Conservation (phyloP, 345 rosid genomes). For the Gossypioides kirkii region DNA sequence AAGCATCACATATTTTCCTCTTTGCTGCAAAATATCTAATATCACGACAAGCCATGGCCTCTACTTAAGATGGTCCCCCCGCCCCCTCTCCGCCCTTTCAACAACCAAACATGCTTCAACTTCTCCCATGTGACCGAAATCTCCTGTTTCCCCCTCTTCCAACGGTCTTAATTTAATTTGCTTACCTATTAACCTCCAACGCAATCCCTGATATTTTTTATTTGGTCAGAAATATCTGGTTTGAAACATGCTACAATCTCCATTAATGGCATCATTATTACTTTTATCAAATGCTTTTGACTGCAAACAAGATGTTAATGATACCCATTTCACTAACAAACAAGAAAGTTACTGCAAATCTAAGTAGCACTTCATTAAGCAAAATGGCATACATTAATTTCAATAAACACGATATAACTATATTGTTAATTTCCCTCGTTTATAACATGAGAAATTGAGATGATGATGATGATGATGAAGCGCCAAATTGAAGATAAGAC, state of each 20-base stretch:
- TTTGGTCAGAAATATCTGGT: not conserved
- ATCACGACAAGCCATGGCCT: not conserved
- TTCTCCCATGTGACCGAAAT: slow-evolving; percentile 4
- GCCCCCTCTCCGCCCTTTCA: not conserved
- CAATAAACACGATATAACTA: too few relatives aligned
- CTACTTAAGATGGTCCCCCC: not conserved
- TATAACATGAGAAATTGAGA: not conserved
- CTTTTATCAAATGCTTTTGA: not conserved
- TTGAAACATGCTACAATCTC: not conserved
- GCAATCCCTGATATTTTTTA: too few relatives aligned
- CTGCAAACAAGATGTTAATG: too few relatives aligned
- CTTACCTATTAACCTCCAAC: too few relatives aligned
- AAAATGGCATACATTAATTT: too few relatives aligned
- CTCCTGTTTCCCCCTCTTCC: not conserved
- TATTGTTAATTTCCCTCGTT: not conserved
- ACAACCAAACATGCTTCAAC: not conserved
- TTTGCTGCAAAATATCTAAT: not conserved
- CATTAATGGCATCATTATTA: not conserved
- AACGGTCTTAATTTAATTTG: too few relatives aligned
- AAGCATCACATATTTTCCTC: not conserved
- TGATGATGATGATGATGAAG: not conserved
- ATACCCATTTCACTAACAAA: too few relatives aligned
- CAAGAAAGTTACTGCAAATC: too few relatives aligned
- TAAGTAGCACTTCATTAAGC: too few relatives aligned
- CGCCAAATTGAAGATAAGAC: slow-evolving; percentile 24